Base-by-base conservation (phyloP, 441 rosid genomes). In the Daphne laureola region DNA sequence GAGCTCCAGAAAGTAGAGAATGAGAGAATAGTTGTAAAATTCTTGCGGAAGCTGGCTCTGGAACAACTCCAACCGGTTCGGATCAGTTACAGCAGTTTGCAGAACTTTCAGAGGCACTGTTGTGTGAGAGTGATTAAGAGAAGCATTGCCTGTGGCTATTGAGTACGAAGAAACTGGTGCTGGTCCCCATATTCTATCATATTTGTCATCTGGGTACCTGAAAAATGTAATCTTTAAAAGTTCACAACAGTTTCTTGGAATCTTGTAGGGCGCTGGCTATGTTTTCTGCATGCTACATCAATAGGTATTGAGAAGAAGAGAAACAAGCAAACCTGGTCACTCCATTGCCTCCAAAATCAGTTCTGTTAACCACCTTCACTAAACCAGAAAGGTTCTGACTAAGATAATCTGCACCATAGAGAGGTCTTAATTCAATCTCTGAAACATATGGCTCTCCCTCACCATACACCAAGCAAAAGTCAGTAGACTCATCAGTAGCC, bases 1-100 rank as follows among this genome's bases (percentile, higher is more conserved):
- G 51, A 77, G 75, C 70, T 85, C 87, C 16, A 78, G 68, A 71
- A 82, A 85, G 81, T 78, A 75, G 68, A 85, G 87, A 67, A 68
- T 71, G 26, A 85, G 17, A 8, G 68, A 70, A 65, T 85, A 85
- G 66, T 67, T 76, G 41, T 55, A 31, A 26, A 66, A 55, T 18
- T 51, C 67, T 15, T 25, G 15, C 38, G 75, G 77, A 36, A 75
- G 80, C 55, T 26, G 64, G 47, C 4, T 62, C 59, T 73, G 73
- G 36, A 47, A 47, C 63, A 85, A 72, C 58, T 62, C 79, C 61
- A 85, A 51, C 62, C 57, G 57, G 21, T 70, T 66, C 38, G 67
- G 35, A 46, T 49, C 67, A 18, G 53, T 56, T 48, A 76, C 31
- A 44, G 87, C 83, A 12, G 78, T 78, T 59, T 64, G 72, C 48